These are phyloP conservation scores for Leccinum boreale DNA, from an alignment of 768 basidiomycete genomes.

Conservation along the genomic window DNA sequence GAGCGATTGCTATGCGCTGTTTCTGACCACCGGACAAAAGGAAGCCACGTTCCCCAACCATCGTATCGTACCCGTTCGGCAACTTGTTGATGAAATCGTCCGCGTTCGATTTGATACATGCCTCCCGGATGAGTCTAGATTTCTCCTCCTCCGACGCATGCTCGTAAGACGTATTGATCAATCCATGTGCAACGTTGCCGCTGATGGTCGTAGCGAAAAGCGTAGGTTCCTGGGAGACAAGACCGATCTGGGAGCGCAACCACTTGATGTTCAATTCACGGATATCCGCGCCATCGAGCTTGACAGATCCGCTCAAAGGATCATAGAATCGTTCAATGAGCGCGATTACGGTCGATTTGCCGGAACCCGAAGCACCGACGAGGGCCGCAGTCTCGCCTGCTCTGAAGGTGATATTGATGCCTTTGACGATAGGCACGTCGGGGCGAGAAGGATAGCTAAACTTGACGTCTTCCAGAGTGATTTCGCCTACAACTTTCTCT, in stretches of 20 bases:
- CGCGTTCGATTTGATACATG: conserved; percentile 86
- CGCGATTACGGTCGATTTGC: not conserved
- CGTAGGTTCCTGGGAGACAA: not conserved
- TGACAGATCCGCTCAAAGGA: not conserved
- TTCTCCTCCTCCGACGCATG: conserved; percentile 70
- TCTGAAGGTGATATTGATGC: not conserved
- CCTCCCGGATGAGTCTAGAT: conserved; percentile 73
- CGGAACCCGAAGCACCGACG: not conserved
- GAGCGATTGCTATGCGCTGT: conserved; percentile 85
- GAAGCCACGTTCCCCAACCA: conserved; percentile 89
- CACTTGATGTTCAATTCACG: not conserved
- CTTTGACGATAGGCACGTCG: not conserved
- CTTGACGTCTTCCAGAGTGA: not conserved
- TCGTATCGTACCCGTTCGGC: conserved; percentile 79
- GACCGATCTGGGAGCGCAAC: not conserved
- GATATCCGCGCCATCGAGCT: not conserved
- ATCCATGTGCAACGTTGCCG: conserved; percentile 80
- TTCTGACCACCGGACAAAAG: conserved; percentile 84
- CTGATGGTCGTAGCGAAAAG: conserved; percentile 77
- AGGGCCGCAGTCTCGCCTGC: not conserved
- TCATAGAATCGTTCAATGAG: not conserved
- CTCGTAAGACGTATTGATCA: conserved; percentile 72
- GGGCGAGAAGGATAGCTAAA: not conserved
- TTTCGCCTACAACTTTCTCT: not conserved
- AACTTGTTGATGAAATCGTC: conserved; percentile 82